Conservation (phyloP, 1,139 yeast species). For the Trichomonascaceae sp. region DNA sequence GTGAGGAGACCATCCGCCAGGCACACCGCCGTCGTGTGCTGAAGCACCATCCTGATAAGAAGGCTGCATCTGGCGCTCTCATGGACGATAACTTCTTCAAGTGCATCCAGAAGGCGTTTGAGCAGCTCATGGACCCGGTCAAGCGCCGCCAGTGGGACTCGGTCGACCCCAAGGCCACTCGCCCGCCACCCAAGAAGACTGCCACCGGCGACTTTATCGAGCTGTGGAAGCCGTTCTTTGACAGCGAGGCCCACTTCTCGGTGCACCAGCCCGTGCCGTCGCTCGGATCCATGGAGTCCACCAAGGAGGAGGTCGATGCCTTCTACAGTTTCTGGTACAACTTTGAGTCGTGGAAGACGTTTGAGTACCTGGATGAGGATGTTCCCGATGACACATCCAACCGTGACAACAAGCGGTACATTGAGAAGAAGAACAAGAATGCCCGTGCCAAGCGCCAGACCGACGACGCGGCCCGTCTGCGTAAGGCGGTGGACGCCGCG, state of each 20-base stretch:
- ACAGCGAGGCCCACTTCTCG: slow-evolving; percentile 81
- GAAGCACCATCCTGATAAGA: slow-evolving; percentile 97
- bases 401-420: slow-evolving; percentile 98
- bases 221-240: slow-evolving; percentile 90
- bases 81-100: slow-evolving; percentile 97
- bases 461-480: slow-evolving; percentile 86
- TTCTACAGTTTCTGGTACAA: slow-evolving; percentile 91
- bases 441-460: slow-evolving; percentile 96
- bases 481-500: slow-evolving; percentile 81
- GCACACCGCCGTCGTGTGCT: slow-evolving; percentile 96
- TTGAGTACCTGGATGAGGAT: slow-evolving; percentile 96
- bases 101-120: slow-evolving; percentile 94
- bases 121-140: slow-evolving; percentile 69
- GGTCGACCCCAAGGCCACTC: slow-evolving; percentile 81
- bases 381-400: slow-evolving; percentile 98
- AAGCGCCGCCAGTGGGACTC: slow-evolving; percentile 93
- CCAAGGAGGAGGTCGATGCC: slow-evolving; percentile 75
- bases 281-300: slow-evolving; percentile 54
- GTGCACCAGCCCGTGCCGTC: slow-evolving; percentile 78
- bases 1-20: slow-evolving; percentile 85
- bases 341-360: slow-evolving; percentile 97
- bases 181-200: slow-evolving; percentile 59
- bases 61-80: slow-evolving; percentile 77
- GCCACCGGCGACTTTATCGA: slow-evolving; percentile 56
- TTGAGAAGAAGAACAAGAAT: slow-evolving; percentile 93